Base-by-base conservation (phyloP, 2,329 filamentous ascomycete species). In the Raffaelea arxii region DNA sequence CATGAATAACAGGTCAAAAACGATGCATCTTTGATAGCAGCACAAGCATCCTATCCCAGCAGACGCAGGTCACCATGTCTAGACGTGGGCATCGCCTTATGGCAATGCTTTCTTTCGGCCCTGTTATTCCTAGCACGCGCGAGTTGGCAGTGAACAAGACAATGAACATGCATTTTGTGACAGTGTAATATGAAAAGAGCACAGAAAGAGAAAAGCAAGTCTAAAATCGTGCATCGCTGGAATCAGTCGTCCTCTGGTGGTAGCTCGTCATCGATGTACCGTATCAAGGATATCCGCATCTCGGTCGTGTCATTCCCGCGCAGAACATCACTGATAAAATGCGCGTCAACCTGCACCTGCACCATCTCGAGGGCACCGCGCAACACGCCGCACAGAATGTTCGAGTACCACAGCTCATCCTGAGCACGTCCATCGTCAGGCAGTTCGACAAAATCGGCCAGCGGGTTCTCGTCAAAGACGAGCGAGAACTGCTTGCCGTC, bases 371-470 rank as follows among this genome's bases (percentile, higher is more conserved):
- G 66, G 1, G 91, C 84, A 14, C 92, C 92, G 55, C 92, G 76
- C 51, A 98, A 70, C 38, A 98, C 86, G 38, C 92, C 92, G 57
- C 92, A 96, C 38, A 97, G 76, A 48, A 98, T 94, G 65, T 97
- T 98, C 5, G 89, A 96, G 65, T 94, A 98, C 92, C 92, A 98
- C 35, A 98, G 71, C 68, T 97, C 91, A 59, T 96, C 90, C 65
- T 98, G 92, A 4, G 92, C 88, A 53, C 89, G 78, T 44, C 90
- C 92, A 65, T 98, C 92, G 61, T 98, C 92, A 1, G 92, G 92
- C 38, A 98, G 70, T 66, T 98, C 92, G 42, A 98, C 92, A 67
- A 97, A 98, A 66, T 98, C 92, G 44, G 90, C 90, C 49, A 98
- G 70, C 1, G 92, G 92, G 60, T 97, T 98, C 65, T 98, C 92